phyloP scores from a whole-genome alignment of 768 basidiomycete species.

The Inosperma sp. region DNA sequence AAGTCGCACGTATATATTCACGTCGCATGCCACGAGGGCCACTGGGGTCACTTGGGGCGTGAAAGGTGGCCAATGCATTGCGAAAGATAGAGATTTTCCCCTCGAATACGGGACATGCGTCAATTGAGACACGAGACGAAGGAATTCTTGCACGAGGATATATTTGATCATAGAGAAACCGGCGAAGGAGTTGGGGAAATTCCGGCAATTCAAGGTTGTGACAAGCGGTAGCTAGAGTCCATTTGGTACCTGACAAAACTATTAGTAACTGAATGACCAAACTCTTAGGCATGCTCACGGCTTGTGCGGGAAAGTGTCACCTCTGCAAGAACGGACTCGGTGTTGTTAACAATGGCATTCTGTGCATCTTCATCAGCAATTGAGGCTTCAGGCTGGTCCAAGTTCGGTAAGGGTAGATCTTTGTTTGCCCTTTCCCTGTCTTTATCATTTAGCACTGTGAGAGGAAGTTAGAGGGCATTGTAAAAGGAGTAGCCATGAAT shows the following conservation, averaged over 20 bases:
- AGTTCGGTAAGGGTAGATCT: no score
- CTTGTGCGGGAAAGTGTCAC: conserved; percentile 2
- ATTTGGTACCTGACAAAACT: not conserved
- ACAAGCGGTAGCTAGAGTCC: conserved; percentile 3
- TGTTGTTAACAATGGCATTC: conserved; percentile 10
- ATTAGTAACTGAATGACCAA: not conserved
- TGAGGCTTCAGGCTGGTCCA: no score
- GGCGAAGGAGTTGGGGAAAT: no score
- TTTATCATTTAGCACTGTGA: no score
- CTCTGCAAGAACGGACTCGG: conserved; percentile 9
- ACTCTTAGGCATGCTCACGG: not conserved
- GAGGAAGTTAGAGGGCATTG: not conserved
- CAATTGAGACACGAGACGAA: conserved; percentile 3
- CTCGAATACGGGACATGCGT: conserved; percentile 18
- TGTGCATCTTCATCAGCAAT: conserved; percentile 10
- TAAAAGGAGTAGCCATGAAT: not conserved
- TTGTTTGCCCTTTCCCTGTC: no score
- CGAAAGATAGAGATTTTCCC: conserved; percentile 22
- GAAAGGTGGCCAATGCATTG: conserved; percentile 29
- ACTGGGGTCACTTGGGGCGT: conserved; percentile 33
- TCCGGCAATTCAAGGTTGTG: conserved; percentile 2
- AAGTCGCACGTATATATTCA: conserved; percentile 22
- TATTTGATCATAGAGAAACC: conserved; percentile 10
- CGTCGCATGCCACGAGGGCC: conserved; percentile 27
- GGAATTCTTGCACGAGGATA: no score